Percentiles rank a stretch among this genome's conserved stretches.
phyloP scores from a whole-genome alignment of 2,329 filamentous ascomycete species.

The Waltergamsia citrina region DNA sequence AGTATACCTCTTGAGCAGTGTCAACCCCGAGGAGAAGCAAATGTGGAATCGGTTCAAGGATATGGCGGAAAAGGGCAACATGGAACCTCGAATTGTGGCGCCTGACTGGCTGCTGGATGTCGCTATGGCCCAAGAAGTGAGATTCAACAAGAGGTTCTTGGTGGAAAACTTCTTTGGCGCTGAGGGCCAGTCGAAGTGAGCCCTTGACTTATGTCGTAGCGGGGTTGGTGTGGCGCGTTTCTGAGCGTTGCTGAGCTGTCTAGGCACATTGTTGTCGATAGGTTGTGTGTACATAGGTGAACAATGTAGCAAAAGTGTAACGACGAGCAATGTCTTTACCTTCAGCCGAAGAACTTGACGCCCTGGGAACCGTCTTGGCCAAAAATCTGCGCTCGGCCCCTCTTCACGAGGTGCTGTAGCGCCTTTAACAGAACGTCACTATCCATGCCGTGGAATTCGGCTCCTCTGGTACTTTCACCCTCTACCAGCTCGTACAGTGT shows the following conservation, averaged over 20 bases:
- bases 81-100: slow-evolving; percentile 70
- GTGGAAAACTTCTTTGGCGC: slow-evolving; percentile 31
- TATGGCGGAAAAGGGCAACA: slow-evolving; percentile 69
- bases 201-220: too few relatives aligned
- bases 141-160: slow-evolving; percentile 55
- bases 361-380: slow-evolving; percentile 80
- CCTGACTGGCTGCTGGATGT: slow-evolving; percentile 87
- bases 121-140: slow-evolving; percentile 77
- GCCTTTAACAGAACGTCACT: slow-evolving; percentile 70
- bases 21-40: slow-evolving; percentile 54
- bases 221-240: too few relatives aligned
- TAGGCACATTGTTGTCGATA: too few relatives aligned
- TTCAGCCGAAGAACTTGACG: slow-evolving; percentile 84
- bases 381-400: slow-evolving; percentile 88
- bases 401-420: slow-evolving; percentile 73
- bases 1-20: slow-evolving; percentile 73
- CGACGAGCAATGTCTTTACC: not conserved
- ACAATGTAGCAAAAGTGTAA: too few relatives aligned
- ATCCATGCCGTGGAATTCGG: slow-evolving; percentile 86
- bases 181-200: slow-evolving; percentile 1
- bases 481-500: slow-evolving; percentile 88
- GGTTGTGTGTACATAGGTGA: too few relatives aligned
- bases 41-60: slow-evolving; percentile 75
- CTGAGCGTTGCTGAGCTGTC: too few relatives aligned
- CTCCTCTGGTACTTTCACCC: slow-evolving; percentile 67